These are phyloP conservation scores for Vaccinium vitisidaea DNA, from an alignment of 148 eudicot species.

Conservation along the genomic window DNA sequence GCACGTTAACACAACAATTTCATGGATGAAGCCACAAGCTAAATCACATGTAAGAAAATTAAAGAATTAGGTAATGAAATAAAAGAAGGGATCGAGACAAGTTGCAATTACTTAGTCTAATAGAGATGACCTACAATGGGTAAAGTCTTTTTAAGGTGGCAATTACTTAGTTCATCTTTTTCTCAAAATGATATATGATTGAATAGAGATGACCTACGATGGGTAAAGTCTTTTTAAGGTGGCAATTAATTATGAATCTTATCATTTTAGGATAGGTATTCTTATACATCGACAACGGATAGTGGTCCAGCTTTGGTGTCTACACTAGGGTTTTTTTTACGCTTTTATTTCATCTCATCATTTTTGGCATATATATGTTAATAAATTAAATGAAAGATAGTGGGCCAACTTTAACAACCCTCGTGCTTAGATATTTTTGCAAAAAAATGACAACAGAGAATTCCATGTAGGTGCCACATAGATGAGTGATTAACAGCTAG, in stretches of 20 bases:
- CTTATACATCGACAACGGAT: background rate
- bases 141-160: background rate
- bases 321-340: background rate
- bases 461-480: background rate
- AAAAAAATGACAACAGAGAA: background rate
- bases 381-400: background rate
- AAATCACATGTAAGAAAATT: background rate
- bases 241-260: background rate
- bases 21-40: background rate
- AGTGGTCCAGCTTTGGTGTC: background rate
- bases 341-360: background rate
- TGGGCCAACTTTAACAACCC: background rate
- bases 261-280: background rate
- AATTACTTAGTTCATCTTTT: background rate
- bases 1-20: background rate
- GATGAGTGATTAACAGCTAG: background rate
- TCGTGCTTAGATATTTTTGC: background rate
- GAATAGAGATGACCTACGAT: background rate
- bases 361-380: background rate
- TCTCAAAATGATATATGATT: background rate
- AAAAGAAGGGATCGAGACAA: background rate
- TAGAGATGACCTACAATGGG: background rate
- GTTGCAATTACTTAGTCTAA: background rate
- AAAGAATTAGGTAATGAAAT: background rate
- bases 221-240: background rate